phyloP scores from a whole-genome alignment of 768 basidiomycete species.

The Austroboletus eburneus region DNA sequence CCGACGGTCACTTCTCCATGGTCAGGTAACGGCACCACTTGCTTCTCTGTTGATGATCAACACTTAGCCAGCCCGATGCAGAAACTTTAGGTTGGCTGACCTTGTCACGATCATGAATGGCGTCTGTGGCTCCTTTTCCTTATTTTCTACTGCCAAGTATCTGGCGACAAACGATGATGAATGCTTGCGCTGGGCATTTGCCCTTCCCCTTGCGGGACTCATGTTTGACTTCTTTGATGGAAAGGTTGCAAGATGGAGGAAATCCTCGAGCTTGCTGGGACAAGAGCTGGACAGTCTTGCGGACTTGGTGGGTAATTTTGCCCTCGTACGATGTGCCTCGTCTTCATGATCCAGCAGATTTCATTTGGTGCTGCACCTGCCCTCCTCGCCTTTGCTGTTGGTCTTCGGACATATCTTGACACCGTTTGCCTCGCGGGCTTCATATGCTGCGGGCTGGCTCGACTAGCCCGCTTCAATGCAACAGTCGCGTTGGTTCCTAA shows the following conservation, averaged over 20 bases:
- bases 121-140: slow-evolving; percentile 92
- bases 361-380: slow-evolving; percentile 98
- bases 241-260: slow-evolving; percentile 96
- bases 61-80: slow-evolving; percentile 31
- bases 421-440: slow-evolving; percentile 82
- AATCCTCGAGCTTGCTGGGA: slow-evolving; percentile 90
- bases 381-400: slow-evolving; percentile 86
- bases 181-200: slow-evolving; percentile 83
- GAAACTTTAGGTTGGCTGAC: slow-evolving; percentile 97
- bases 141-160: slow-evolving; percentile 91
- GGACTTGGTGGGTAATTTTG: slow-evolving; percentile 61
- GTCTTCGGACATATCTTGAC: slow-evolving; percentile 89
- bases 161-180: slow-evolving; percentile 73
- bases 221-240: slow-evolving; percentile 98
- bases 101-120: slow-evolving; percentile 99
- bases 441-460: slow-evolving; percentile 93
- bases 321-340: slow-evolving; percentile 3
- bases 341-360: slow-evolving; percentile 48
- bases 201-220: slow-evolving; percentile 86
- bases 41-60: slow-evolving; percentile 12
- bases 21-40: slow-evolving; percentile 61
- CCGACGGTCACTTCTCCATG: slow-evolving; percentile 94
- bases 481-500: slow-evolving; percentile 94
- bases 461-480: slow-evolving; percentile 97
- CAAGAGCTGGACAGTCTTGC: slow-evolving; percentile 98